A percentile compares a stretch with the other conserved stretches of the same genome.
phyloP scores from a whole-genome alignment of 164 flowering plant species.

The Vitis rupestris region DNA sequence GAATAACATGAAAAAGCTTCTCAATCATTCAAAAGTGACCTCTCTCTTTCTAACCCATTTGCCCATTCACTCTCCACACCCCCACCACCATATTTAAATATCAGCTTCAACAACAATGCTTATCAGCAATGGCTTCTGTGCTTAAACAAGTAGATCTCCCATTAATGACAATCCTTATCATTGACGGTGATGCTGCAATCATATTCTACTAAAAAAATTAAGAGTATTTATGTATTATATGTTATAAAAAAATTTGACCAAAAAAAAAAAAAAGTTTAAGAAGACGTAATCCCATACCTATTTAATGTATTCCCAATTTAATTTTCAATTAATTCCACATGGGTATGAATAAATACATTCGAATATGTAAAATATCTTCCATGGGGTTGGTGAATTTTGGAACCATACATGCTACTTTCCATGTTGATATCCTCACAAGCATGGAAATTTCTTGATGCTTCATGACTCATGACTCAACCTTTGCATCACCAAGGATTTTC shows the following conservation, averaged over 20 bases:
- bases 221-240: too few species aligned
- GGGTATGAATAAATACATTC: too few species aligned
- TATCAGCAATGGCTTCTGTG: too few species aligned
- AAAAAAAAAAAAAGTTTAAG: too few species aligned
- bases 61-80: not conserved
- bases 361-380: not conserved
- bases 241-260: too few species aligned
- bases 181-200: too few species aligned
- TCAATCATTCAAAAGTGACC: constrained; percentile 9
- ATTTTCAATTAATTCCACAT: too few species aligned
- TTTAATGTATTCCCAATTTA: too few species aligned
- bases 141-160: not conserved
- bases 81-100: too few species aligned
- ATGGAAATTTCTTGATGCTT: not conserved
- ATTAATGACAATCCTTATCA: not conserved
- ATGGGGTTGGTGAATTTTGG: not conserved
- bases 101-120: too few species aligned
- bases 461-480: not conserved
- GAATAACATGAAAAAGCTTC: not conserved
- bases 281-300: too few species aligned
- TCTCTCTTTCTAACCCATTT: not conserved
- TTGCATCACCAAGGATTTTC: not conserved
- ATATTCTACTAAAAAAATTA: too few species aligned
- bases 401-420: not conserved
- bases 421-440: not conserved